Conservation (phyloP, 805 yeast genomes). For the Priceomyces fermenticarens region DNA sequence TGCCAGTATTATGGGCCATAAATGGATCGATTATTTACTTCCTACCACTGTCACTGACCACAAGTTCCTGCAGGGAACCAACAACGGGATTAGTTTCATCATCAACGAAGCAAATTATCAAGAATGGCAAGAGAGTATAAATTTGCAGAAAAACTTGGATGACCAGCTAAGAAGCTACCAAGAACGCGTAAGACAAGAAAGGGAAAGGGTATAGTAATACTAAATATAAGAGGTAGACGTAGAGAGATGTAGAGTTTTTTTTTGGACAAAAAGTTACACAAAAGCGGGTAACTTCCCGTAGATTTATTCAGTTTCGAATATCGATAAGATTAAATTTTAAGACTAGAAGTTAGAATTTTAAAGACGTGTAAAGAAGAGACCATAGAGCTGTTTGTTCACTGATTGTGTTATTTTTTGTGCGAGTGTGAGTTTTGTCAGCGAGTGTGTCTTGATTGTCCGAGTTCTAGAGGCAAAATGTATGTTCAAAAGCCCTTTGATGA, state of each 20-base stretch:
- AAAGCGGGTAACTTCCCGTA: conserved; percentile 1
- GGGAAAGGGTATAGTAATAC: conserved; percentile 4
- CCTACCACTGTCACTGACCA: conserved; percentile 42
- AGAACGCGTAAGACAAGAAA: conserved; percentile 10
- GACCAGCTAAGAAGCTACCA: conserved; percentile 34
- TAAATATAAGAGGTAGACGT: background rate
- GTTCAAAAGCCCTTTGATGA: conserved; percentile 46
- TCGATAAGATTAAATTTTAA: too few species aligned
- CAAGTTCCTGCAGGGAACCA: conserved; percentile 15
- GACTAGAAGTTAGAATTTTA: too few species aligned
- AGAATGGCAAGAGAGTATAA: conserved; percentile 37
- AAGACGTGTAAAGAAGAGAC: too few species aligned
- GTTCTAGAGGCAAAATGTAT: conserved; percentile 22
- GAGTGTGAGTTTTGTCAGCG: too few species aligned
- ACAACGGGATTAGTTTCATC: conserved; percentile 52
- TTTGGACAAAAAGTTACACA: background rate
- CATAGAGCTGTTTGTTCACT: too few species aligned
- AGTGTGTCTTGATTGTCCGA: too few species aligned
- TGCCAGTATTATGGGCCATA: conserved; percentile 69
- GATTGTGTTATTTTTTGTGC: too few species aligned
- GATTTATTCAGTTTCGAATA: background rate
- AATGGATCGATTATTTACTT: conserved; percentile 65
- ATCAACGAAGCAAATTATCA: conserved; percentile 42
- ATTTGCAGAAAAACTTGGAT: conserved; percentile 45
- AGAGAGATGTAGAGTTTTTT: background rate